phyloP scores from a whole-genome alignment of 371 early-diverging fungal species.

The Mucor lusitanicus region DNA sequence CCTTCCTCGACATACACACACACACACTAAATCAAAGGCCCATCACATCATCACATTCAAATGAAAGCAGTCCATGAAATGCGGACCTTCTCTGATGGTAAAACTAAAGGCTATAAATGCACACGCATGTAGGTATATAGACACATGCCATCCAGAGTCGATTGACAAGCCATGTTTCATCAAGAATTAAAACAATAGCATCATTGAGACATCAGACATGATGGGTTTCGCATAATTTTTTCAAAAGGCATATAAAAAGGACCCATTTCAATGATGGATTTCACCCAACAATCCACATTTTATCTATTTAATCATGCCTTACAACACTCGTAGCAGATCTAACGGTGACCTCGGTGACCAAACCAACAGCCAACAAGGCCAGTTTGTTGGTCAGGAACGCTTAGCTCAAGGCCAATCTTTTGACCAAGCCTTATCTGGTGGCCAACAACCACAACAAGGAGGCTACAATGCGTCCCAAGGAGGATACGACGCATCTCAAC shows the following conservation, averaged over 20 bases:
- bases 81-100: background rate
- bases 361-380: background rate
- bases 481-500: background rate
- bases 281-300: background rate
- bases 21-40: background rate
- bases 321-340: conserved; percentile 6
- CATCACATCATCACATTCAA: background rate
- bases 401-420: background rate
- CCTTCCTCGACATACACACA: background rate
- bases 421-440: background rate
- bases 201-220: background rate
- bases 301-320: conserved; percentile 1
- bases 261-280: background rate
- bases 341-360: background rate
- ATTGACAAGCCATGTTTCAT: background rate
- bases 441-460: background rate
- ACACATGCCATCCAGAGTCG: background rate
- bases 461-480: background rate
- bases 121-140: background rate
- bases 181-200: background rate
- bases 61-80: background rate
- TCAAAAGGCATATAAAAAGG: background rate
- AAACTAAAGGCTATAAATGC: background rate
- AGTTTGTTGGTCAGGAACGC: background rate
- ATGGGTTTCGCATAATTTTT: background rate